Evolutionary conservation across 768 basidiomycete genomes (phyloP), one percentile per base, ranked within the genome.

Genomic region (Xerocomus spinulosus): DNA sequence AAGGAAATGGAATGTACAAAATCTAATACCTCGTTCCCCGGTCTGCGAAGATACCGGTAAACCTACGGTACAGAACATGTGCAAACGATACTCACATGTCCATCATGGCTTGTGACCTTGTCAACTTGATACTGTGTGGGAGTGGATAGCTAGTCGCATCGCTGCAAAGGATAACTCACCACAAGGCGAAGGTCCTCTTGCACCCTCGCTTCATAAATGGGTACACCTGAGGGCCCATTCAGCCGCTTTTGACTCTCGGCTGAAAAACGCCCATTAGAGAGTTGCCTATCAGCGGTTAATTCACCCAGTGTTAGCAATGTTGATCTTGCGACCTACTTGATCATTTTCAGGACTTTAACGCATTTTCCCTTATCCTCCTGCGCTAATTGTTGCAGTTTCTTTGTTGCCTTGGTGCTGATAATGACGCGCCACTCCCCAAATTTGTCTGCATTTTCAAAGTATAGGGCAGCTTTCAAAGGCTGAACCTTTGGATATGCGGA

Each of bases 131-230:
- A 78, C 77, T 78, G 18, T 40, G 10, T 5, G 12, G 2, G 23
- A 25, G 13, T 60, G 12, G 54, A 35, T 24, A 15, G n/a, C 12
- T 1, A 2, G 34, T 35, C 13, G 1, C 18, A 30, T 29, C 20
- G 33, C 9, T 4, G 13, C 12, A 42, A 32, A 14, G 25, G 35
- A 21, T 28, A 20, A 62, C 75, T 5, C 55, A 80, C 80, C 2
- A 83, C 69, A 20, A 83, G 60, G 9, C 79, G 68, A 20, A 72
- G 59, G 52, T 81, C 77, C 0, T 68, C 55, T 9, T 77, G 78
- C 73, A 85, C 79, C 58, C 83, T 85, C 0, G 85, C 85, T 58
- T 85, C 83, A 42, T 73, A 86, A 9, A 87, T 73, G 0, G 84
- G 81, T 4, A 86, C 62, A 1, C 75, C 74, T 15, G 62, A 61